Base-by-base conservation (phyloP, 441 rosid genomes). In the Dalechampia spathulata region DNA sequence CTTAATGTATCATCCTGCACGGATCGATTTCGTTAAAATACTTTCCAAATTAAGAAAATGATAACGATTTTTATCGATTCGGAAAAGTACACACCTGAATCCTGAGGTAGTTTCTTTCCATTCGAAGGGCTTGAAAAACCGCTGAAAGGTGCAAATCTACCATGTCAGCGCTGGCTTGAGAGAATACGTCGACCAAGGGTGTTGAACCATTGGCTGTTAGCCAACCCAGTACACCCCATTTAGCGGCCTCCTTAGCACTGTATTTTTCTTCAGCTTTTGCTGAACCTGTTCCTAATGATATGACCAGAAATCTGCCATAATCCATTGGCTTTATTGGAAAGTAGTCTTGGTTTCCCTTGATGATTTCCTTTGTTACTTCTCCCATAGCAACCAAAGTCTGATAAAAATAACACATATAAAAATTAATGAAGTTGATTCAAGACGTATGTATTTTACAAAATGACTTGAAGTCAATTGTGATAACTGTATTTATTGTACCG, bases 161-260 rank as follows among this genome's bases (percentile, higher is more conserved):
- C 76, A 78, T 78, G 58, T 81, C 80, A 4, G 74, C 73, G 61
- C 82, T 76, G 9, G 82, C 79, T 14, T 78, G 74, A 32, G 57
- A 63, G 48, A 81, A 78, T 8, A 64, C 70, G 44, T 81, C 78
- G 1, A 74, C 47, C 50, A 78, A 40, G 0, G 87, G 87, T 7
- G 64, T 74, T 11, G 71, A 65, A 0, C 71, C 59, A 7, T 48
- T 48, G 14, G 41, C 16, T 8, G 47, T 52, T 54, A 79, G 44
- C 84, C 84, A 79, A 15, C 73, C 69, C 65, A 79, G 39, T 5
- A 69, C 7, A 0, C 81, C 78, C 79, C 77, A 76, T 23, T 53
- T 74, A 12, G 77, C 77, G 2, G 75, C 77, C 10, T 66, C 54
- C 3, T 21, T 1, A 8, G 81, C 77, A 19, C 47, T 38, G 58